Conservation (phyloP, 345 rosid species). For the Eucalyptus erythrocorys region DNA sequence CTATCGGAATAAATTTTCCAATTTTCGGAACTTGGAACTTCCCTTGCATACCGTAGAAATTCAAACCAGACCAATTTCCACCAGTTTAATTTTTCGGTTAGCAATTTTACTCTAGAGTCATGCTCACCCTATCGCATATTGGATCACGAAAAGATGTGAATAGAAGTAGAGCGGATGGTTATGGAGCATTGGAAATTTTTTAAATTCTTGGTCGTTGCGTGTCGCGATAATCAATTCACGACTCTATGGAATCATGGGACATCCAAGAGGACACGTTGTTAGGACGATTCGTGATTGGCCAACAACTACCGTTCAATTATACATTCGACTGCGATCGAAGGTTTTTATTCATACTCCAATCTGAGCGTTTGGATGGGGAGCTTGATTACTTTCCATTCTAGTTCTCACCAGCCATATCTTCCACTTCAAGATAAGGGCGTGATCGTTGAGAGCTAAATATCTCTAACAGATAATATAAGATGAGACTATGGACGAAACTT, state of each 20-base stretch:
- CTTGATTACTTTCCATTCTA: background rate
- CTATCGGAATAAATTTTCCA: fast-evolving
- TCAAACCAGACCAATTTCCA: fast-evolving
- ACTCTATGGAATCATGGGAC: background rate
- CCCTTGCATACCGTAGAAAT: fast-evolving
- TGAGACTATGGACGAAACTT: background rate
- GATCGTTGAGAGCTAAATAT: background rate
- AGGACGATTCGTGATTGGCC: background rate
- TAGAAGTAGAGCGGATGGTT: background rate
- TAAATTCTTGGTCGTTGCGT: fast-evolving
- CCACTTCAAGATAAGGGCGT: background rate
- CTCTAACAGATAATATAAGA: background rate
- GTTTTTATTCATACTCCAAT: background rate
- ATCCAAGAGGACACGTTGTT: background rate
- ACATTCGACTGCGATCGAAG: background rate
- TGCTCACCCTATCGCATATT: fast-evolving
- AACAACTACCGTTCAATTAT: background rate
- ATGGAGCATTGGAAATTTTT: fast-evolving
- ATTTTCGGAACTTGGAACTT: no score
- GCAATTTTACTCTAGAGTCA: fast-evolving
- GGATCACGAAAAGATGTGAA: background rate
- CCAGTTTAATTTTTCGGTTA: fast-evolving
- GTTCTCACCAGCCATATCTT: background rate
- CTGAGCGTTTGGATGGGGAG: background rate
- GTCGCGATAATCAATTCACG: background rate